Conservation (phyloP, 2,329 filamentous ascomycete species). For the Diplodia seriata region DNA sequence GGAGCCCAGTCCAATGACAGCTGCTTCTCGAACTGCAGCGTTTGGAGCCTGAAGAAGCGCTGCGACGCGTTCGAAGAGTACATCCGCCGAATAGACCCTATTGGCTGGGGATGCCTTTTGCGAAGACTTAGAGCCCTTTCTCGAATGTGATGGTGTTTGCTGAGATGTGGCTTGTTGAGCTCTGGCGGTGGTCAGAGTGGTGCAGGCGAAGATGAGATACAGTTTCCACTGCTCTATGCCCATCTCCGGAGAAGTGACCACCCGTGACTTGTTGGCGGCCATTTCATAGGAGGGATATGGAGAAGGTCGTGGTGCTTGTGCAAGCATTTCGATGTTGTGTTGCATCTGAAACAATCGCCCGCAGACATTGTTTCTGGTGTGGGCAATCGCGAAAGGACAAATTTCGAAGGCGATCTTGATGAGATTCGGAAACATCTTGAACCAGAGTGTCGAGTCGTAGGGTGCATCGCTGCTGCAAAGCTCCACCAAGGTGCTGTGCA, state of each 20-base stretch:
- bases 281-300: conserved; percentile 66
- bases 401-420: conserved; percentile 89
- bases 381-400: conserved; percentile 88
- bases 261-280: conserved; percentile 64
- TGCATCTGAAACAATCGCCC: conserved; percentile 94
- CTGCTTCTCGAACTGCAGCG: conserved; percentile 82
- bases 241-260: conserved; percentile 77
- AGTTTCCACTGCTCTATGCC: conserved; percentile 98
- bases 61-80: conserved; percentile 89
- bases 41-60: conserved; percentile 83
- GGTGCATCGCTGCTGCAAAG: conserved; percentile 94
- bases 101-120: conserved; percentile 65
- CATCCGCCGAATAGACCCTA: conserved; percentile 85
- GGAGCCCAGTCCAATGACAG: conserved; percentile 88
- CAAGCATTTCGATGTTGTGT: conserved; percentile 77
- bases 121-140: conserved; percentile 78
- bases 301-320: conserved; percentile 65
- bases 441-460: conserved; percentile 95
- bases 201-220: conserved; percentile 96
- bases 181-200: conserved; percentile 86
- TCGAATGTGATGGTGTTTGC: conserved; percentile 73
- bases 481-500: conserved; percentile 86
- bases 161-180: conserved; percentile 64
- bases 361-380: conserved; percentile 91
- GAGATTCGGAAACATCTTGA: conserved; percentile 96